Evolutionary conservation across 176 grass and related monocot genomes (phyloP).

Genomic region (Aegilops bicornis): DNA sequence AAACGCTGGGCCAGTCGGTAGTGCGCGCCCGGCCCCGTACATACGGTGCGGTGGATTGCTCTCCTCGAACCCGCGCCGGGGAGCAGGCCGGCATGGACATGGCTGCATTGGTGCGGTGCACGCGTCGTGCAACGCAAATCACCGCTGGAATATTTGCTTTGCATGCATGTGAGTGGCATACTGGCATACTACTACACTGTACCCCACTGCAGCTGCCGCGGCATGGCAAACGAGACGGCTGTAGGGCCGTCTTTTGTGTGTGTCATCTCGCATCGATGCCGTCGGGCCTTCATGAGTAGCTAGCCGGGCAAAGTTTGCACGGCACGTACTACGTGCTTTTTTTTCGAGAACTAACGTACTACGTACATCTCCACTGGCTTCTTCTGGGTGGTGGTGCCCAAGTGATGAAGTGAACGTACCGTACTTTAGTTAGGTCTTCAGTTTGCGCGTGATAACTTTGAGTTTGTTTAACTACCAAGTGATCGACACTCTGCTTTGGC

Average conservation of each 20-base stretch:
- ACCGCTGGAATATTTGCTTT: too few species aligned
- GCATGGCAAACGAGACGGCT: too few species aligned
- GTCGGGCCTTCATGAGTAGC: neutral
- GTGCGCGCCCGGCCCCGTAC: too few species aligned
- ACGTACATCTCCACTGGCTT: neutral
- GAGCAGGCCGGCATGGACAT: neutral
- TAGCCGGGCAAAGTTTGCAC: too few species aligned
- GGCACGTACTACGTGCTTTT: neutral
- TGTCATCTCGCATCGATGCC: neutral
- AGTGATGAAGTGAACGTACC: neutral
- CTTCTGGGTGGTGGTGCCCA: neutral
- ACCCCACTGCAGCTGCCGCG: too few species aligned
- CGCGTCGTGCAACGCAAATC: neutral
- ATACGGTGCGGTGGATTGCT: too few species aligned
- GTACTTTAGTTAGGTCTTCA: neutral
- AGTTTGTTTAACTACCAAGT: neutral
- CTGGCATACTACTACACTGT: neutral
- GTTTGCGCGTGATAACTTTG: neutral
- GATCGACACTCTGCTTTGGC: neutral
- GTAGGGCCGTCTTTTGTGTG: neutral
- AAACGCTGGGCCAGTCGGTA: too few species aligned
- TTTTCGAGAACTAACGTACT: too few species aligned
- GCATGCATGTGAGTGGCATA: neutral
- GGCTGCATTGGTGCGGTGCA: neutral
- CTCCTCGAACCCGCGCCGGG: neutral